Evolutionary conservation across 208 protist species (phyloP), one percentile per base, ranked within the genome.

Genomic region (Blastocrithidia nonstop): DNA sequence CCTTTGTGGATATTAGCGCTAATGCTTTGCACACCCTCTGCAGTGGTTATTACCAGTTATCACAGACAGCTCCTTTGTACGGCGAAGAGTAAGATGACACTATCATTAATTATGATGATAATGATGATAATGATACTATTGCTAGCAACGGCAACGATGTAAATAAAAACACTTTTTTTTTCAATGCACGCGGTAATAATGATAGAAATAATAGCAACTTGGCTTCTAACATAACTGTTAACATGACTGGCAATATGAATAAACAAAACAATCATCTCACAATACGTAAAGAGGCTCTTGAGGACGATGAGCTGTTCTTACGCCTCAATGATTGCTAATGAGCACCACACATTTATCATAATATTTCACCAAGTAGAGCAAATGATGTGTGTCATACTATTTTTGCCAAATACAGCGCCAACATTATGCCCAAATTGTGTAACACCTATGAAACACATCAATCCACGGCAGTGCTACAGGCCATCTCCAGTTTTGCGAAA

Each of bases 371-470:
- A 28, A 62, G 42, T 11, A 54, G 64, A 28, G 74, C 82, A 5
- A 59, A 56, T 36, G 17, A 58, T 27, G 76, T 87, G 17, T 91
- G 82, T 56, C 58, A 66, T 22, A 66, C 57, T 27, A 53, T 91
- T 17, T 79, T 91, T 46, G 58, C 62, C 42, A 78, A 71, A 55
- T 91, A 81, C 52, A 85, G 74, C 54, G 68, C 61, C 0, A 91
- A 91, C 57, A 83, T 91, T 50, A 91, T 91, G 82, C 82, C 82
- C 8, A 76, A 75, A 25, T 64, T 91, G 29, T 91, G 82, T 50
- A 91, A 91, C 58, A 71, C 67, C 0, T 87, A 84, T 43, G 74
- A 87, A 43, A 59, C 47, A 1, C 70, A 87, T 50, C 58, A 76
- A 50, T 79, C 72, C n/a, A 87, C 76, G 3, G 73, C 77, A 0